Evolutionary conservation across 169 alveolate genomes (phyloP).

Genomic region (Babesia ovata): DNA sequence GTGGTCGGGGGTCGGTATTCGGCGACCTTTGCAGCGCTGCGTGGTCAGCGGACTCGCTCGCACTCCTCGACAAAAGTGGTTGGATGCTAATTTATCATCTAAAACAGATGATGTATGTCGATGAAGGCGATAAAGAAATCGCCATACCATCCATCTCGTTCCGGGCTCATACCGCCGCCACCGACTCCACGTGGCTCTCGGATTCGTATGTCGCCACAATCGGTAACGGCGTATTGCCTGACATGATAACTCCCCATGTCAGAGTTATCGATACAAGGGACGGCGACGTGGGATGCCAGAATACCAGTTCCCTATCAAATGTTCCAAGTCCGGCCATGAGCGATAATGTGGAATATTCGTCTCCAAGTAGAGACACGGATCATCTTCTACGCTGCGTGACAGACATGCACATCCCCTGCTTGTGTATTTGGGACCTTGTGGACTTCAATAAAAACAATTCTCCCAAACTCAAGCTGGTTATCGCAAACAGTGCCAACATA

Average conservation of each 20-base stretch:
- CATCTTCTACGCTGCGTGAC: slow-evolving; percentile 19
- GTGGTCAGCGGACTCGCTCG: slow-evolving; percentile 63
- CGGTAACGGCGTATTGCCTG: slow-evolving; percentile 46
- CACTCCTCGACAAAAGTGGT: slow-evolving; percentile 48
- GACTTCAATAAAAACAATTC: slow-evolving; percentile 44
- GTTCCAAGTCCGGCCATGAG: not conserved
- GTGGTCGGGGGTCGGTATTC: slow-evolving; percentile 43
- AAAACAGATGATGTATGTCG: slow-evolving; percentile 40
- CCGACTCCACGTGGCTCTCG: slow-evolving; percentile 45
- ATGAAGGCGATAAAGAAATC: slow-evolving; percentile 6
- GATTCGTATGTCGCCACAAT: slow-evolving; percentile 48
- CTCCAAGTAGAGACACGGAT: slow-evolving; percentile 1
- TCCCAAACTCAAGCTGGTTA: slow-evolving; percentile 44
- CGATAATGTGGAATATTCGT: not conserved
- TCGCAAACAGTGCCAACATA: slow-evolving; percentile 35
- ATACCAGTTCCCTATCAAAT: slow-evolving; percentile 7
- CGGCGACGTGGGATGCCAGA: not conserved
- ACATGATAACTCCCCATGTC: slow-evolving; percentile 20
- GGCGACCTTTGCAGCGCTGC: slow-evolving; percentile 50
- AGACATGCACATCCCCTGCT: slow-evolving; percentile 29
- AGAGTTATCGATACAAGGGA: slow-evolving; percentile 10
- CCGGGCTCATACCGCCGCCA: slow-evolving; percentile 45
- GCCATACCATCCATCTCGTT: slow-evolving; percentile 55
- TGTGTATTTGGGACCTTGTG: slow-evolving; percentile 67
- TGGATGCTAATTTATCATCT: slow-evolving; percentile 55